Evolutionary conservation across 2,329 filamentous ascomycete species (phyloP).

Genomic region (Acephala macrosclerotiorum): DNA sequence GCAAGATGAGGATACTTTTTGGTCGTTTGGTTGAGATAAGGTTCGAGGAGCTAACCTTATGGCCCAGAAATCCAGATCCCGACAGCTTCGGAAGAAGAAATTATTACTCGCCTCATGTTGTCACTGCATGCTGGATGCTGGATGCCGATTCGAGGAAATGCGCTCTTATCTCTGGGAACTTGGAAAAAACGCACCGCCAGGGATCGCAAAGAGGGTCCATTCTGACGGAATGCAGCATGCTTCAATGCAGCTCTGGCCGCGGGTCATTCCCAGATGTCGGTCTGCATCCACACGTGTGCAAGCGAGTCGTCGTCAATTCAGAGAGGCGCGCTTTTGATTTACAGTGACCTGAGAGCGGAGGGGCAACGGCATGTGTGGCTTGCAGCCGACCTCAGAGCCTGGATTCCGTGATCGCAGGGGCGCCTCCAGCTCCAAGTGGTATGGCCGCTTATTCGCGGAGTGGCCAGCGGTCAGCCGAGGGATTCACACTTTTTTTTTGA

Average conservation of each 20-base stretch:
- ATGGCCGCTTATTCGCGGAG: neutral
- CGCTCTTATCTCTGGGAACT: constrained; percentile 3
- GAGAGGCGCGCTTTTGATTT: neutral
- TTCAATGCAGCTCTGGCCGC: neutral
- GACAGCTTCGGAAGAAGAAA: neutral
- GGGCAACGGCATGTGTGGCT: neutral
- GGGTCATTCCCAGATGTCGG: constrained; percentile 1
- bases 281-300: neutral
- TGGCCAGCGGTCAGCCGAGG: neutral
- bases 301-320: constrained; percentile 1
- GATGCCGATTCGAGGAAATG: constrained; percentile 1
- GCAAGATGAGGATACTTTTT: too few species aligned
- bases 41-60: too few species aligned
- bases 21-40: too few species aligned
- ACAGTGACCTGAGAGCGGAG: neutral
- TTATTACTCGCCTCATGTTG: neutral
- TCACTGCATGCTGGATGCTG: constrained; percentile 2
- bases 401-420: neutral
- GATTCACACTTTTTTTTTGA: neutral
- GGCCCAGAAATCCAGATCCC: neutral
- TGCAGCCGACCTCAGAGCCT: neutral
- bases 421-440: neutral
- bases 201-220: neutral
- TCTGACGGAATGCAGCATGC: neutral
- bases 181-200: neutral